Percentiles rank a stretch among this genome's conserved stretches.
Conservation (phyloP, 768 basidiomycete genomes). For the Fomitopsis serialis region DNA sequence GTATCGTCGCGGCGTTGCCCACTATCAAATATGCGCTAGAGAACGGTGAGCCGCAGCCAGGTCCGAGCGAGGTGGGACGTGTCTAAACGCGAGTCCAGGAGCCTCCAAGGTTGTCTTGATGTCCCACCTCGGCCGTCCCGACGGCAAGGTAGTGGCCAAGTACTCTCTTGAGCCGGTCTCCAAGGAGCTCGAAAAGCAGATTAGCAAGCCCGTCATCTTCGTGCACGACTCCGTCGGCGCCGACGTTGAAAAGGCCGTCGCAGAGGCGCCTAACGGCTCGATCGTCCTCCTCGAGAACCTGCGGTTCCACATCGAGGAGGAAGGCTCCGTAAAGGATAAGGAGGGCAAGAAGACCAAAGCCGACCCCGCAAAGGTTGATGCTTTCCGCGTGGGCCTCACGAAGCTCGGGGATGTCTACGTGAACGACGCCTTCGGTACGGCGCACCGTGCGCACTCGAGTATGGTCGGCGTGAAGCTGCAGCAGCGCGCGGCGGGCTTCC, state of each 20-base stretch:
- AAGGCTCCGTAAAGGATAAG: slow-evolving; percentile 90
- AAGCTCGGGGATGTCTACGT: slow-evolving; percentile 93
- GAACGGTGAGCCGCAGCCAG: slow-evolving; percentile 44
- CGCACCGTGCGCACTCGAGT: slow-evolving; percentile 96
- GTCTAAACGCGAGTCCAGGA: slow-evolving; percentile 35
- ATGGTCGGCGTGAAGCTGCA: slow-evolving; percentile 96
- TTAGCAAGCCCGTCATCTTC: slow-evolving; percentile 74
- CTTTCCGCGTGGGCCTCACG: slow-evolving; percentile 87
- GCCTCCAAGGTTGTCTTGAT: slow-evolving; percentile 85
- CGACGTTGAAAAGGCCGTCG: slow-evolving; percentile 76
- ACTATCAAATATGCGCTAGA: slow-evolving; percentile 93
- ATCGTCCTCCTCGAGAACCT: slow-evolving; percentile 94
- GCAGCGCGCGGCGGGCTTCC: slow-evolving; percentile 90
- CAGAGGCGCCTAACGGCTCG: slow-evolving; percentile 57
- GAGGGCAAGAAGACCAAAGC: slow-evolving; percentile 96
- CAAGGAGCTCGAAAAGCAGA: slow-evolving; percentile 67
- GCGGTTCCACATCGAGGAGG: slow-evolving; percentile 97
- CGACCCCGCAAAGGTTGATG: slow-evolving; percentile 68
- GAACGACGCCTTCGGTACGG: slow-evolving; percentile 98
- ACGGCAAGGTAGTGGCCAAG: slow-evolving; percentile 84
- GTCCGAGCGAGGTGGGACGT: neutral
- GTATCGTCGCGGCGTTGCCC: slow-evolving; percentile 94
- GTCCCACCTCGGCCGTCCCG: slow-evolving; percentile 97
- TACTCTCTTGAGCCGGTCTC: slow-evolving; percentile 90
- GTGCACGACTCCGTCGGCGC: slow-evolving; percentile 80